Base-by-base conservation (phyloP, 352 stramenopile genomes). In the Aphanomyces invadans region DNA sequence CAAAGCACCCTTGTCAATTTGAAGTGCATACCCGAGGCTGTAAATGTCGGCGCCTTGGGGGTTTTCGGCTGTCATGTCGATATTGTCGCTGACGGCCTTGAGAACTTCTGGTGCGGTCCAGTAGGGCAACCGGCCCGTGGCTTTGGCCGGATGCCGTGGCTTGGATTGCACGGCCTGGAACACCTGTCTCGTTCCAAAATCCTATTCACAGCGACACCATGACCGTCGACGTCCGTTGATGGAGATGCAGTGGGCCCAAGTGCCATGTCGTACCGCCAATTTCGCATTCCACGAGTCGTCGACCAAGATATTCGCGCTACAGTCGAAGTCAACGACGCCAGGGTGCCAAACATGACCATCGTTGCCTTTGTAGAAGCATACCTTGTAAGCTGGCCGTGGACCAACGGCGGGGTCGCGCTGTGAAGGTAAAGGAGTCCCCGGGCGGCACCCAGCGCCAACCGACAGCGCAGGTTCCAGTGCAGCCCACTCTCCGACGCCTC, bases 271-370 rank as follows among this genome's bases (percentile, higher is more conserved):
- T 70, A 70, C 63, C 48, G 83, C 86, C 31, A 95, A 76, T 65
- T 95, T 95, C 69, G 86, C 86, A 64, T 92, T 95, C 86, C 83
- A 95, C 60, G 83, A 92, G 70, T 95, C 86, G 65, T 92, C 84
- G 36, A 95, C 83, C 46, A 95, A 74, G 67, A 95, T 92, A 67
- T 95, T 95, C 49, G 83, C 85, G 62, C 86, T 73, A 42, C 46
- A 48, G n/a, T n/a, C n/a, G n/a, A 38, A 62, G 15, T n/a, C 21
- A 33, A 26, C 32, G 21, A 48, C 3, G 48, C 4, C 19, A 0
- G 33, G 61, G 11, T 4, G 39, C 25, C 19, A 36, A 36, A 28
- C 31, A 60, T 60, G 36, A 32, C 52, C 31, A 32, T 12, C 29
- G 46, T 15, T n/a, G n/a, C n/a, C n/a, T n/a, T n/a, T n/a, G n/a